phyloP scores from a whole-genome alignment of 179 eudicot genomes.

The Gypsophila paniculata region DNA sequence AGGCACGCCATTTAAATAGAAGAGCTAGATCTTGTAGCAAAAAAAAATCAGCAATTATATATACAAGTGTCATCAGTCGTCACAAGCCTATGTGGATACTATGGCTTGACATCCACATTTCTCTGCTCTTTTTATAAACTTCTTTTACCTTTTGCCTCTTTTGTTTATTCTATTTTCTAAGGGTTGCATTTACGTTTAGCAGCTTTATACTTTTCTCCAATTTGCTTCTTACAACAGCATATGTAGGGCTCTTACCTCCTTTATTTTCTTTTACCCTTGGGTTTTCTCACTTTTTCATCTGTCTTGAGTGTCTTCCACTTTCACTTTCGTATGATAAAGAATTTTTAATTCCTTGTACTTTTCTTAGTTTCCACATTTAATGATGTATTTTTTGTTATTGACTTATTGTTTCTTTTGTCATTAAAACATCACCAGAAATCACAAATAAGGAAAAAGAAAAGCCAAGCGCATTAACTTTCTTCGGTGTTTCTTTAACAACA shows the following conservation, averaged over 20 bases:
- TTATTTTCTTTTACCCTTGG: not conserved
- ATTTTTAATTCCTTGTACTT: too few species aligned
- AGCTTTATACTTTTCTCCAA: not conserved
- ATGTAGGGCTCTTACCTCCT: not conserved
- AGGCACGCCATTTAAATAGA: not conserved
- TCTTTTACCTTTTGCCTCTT: not conserved
- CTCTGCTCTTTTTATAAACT: not conserved
- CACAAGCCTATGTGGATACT: not conserved
- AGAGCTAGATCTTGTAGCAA: not conserved
- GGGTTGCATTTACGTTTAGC: not conserved
- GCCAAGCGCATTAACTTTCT: not conserved
- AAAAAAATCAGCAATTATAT: slow-evolving; percentile 5
- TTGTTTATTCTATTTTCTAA: not conserved
- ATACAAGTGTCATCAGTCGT: not conserved
- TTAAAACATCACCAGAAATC: not conserved
- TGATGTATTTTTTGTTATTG: too few species aligned
- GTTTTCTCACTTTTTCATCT: not conserved
- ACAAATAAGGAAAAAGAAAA: not conserved
- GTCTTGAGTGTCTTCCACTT: not conserved
- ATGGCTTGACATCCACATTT: not conserved
- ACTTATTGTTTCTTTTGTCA: not conserved
- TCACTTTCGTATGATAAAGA: too few species aligned
- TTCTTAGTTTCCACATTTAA: too few species aligned
- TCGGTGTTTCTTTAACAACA: too few species aligned
- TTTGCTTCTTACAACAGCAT: not conserved